A percentile compares a stretch with the other conserved stretches of the same genome.
Evolutionary conservation across 306 rosid species (phyloP).

Genomic region (Vigna mungo): DNA sequence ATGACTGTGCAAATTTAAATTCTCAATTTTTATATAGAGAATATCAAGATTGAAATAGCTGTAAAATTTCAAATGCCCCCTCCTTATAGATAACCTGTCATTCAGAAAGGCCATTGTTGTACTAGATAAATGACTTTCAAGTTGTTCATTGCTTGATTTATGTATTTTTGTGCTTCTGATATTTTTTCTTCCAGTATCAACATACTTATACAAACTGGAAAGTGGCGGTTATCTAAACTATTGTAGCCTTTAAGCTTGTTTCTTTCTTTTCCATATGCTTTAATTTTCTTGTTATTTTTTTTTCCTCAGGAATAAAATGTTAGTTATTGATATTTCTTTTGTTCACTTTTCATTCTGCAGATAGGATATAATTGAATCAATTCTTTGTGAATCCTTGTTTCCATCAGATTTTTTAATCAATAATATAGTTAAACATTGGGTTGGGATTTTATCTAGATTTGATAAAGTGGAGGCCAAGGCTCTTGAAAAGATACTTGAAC

Average conservation of each 20-base stretch:
- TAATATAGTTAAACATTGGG: slow-evolving; percentile 82
- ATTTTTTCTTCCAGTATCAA: slow-evolving; percentile 17
- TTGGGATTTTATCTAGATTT: slow-evolving; percentile 73
- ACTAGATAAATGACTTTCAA: slow-evolving; percentile 1
- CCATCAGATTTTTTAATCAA: slow-evolving; percentile 73
- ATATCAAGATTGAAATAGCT: neutral
- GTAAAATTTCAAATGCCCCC: slow-evolving; percentile 10
- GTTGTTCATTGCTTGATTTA: slow-evolving; percentile 10
- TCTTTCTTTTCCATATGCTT: slow-evolving; percentile 21
- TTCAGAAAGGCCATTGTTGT: slow-evolving; percentile 10
- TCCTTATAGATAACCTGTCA: slow-evolving; percentile 2
- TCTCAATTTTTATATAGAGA: neutral
- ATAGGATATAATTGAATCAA: slow-evolving; percentile 83
- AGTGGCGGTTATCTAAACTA: neutral
- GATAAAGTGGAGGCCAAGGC: slow-evolving; percentile 92
- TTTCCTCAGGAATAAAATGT: slow-evolving; percentile 16
- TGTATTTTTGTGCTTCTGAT: neutral
- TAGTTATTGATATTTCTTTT: slow-evolving; percentile 39
- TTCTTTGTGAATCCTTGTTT: slow-evolving; percentile 81
- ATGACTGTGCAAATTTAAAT: neutral
- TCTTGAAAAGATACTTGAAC: slow-evolving; percentile 92
- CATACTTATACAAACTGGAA: slow-evolving; percentile 17
- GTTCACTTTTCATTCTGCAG: slow-evolving; percentile 60
- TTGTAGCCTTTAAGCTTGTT: slow-evolving; percentile 9
- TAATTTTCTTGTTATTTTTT: slow-evolving; percentile 27